Evolutionary conservation across 345 rosid species (phyloP), one percentile per base, ranked within the genome.

Genomic region (Syzygium aromaticum): DNA sequence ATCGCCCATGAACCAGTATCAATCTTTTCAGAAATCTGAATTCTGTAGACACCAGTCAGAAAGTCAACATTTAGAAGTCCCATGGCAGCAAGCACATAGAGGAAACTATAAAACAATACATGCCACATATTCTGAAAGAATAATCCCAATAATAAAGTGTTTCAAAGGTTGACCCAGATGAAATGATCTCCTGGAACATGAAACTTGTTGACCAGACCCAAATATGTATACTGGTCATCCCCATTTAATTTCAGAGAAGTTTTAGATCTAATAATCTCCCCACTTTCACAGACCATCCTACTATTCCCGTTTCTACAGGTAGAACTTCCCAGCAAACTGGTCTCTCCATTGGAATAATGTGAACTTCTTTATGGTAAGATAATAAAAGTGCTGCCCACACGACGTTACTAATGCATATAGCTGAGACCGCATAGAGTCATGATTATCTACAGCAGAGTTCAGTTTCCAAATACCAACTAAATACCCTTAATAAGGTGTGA

Each of bases 1-100:
- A 98, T 59, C 99, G 93, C 86, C 99, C 99, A 87, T 98, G 99
- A 87, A 98, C 97, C 86, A 96, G 97, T 87, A 96, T 96, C 90
- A 98, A 90, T 91, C 99, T 93, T 92, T 91, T 98, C 82, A 96
- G 93, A 92, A 98, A 98, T 90, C 95, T 94, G 90, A 96, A 98
- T 90, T 96, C 99, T 98, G 97, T 86, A 92, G 88, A 88, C 88
- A 91, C 56, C 82, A 82, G 51, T 57, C 88, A 82, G 61, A 9
- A 27, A 84, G 84, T 77, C 52, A 49, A 51, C 25, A 84, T 61
- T 11, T 51, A 19, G 40, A 86, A 86, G 57, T 12, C 63, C 56
- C 67, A 21, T 53, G 54, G 28, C 5, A 56, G 85, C 64, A 77
- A 54, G 84, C 27, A 51, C 57, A 23, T 27, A 33, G 38, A 38